Evolutionary conservation across 345 rosid species (phyloP).

Genomic region (Gossypium raimondii): DNA sequence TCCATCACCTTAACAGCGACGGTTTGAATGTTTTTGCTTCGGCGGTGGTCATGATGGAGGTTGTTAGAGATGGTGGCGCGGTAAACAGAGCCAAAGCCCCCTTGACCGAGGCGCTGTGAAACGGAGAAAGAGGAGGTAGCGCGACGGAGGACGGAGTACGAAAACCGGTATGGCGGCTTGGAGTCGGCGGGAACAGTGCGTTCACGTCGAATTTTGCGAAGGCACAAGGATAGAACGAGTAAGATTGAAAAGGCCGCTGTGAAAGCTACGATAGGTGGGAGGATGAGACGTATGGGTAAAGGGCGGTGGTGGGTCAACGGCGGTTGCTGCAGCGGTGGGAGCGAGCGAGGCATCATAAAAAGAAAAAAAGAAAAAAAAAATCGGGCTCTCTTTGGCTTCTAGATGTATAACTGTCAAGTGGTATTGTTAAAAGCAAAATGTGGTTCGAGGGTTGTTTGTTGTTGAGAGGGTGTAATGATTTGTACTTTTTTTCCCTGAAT

Average conservation of each 20-base stretch:
- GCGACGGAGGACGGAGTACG: slow-evolving; percentile 51
- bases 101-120: slow-evolving; percentile 55
- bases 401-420: background rate
- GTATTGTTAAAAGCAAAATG: background rate
- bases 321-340: slow-evolving; percentile 21
- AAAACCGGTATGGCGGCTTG: slow-evolving; percentile 48
- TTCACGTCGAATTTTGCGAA: slow-evolving; percentile 49
- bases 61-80: slow-evolving; percentile 41
- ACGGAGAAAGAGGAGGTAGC: slow-evolving; percentile 55
- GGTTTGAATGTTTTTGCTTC: slow-evolving; percentile 7
- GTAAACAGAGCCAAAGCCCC: slow-evolving; percentile 83
- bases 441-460: background rate
- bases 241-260: slow-evolving; percentile 43
- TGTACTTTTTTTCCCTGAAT: background rate
- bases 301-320: slow-evolving; percentile 18
- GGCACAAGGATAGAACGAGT: slow-evolving; percentile 42
- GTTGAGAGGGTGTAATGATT: background rate
- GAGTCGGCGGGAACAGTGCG: slow-evolving; percentile 40
- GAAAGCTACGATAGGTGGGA: slow-evolving; percentile 32
- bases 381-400: background rate
- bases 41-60: background rate
- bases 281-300: slow-evolving; percentile 17
- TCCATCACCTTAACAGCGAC: slow-evolving; percentile 91
- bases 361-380: too few species aligned
- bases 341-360: slow-evolving; percentile 36